Evolutionary conservation across 208 protist genomes (phyloP).

Genomic region (Trypanosoma melophagium): DNA sequence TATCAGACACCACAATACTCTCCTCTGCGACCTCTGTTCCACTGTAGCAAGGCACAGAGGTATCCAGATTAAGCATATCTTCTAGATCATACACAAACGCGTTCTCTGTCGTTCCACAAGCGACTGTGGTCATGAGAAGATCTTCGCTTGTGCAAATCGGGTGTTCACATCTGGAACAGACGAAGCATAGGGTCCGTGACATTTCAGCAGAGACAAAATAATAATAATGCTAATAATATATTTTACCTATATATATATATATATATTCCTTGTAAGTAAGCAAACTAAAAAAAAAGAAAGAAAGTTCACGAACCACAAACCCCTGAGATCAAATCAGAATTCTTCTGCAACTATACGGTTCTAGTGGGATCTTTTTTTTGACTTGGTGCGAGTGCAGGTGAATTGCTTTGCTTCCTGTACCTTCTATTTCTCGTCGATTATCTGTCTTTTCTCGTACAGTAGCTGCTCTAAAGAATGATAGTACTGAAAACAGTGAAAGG

Average conservation of each 20-base stretch:
- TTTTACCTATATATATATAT: neutral
- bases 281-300: neutral
- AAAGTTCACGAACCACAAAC: neutral
- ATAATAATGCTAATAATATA: neutral
- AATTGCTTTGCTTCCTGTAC: too few species aligned
- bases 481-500: too few species aligned
- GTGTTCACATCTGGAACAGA: conserved; percentile 77
- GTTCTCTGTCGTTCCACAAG: conserved; percentile 46
- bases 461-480: too few species aligned
- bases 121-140: conserved; percentile 40
- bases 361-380: too few species aligned
- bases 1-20: conserved; percentile 49
- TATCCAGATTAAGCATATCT: conserved; percentile 64
- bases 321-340: too few species aligned
- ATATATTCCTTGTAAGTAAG: neutral
- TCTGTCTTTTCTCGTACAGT: too few species aligned
- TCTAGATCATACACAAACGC: conserved; percentile 80
- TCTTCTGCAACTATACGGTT: too few species aligned
- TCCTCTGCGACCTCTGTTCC: conserved; percentile 57
- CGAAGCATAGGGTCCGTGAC: conserved; percentile 50
- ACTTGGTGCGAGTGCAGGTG: too few species aligned
- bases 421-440: too few species aligned
- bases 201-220: conserved; percentile 15
- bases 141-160: conserved; percentile 63
- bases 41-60: conserved; percentile 80